phyloP scores from a whole-genome alignment of 148 eudicot species.

The Dysphania ambrosioides region DNA sequence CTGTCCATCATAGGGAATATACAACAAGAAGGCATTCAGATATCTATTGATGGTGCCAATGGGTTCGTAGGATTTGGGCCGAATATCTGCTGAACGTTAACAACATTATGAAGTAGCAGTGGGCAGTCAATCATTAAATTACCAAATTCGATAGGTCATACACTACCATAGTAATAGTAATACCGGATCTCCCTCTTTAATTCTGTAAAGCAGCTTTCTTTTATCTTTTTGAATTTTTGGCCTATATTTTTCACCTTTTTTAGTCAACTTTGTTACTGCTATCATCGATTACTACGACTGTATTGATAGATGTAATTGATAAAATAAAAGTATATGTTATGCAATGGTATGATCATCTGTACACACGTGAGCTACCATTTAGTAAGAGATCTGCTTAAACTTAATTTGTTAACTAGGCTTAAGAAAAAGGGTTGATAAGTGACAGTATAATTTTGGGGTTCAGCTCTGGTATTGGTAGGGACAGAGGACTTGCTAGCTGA shows the following conservation, averaged over 20 bases:
- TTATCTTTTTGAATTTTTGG: background rate
- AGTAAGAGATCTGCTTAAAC: background rate
- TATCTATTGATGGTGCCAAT: slow-evolving; percentile 71
- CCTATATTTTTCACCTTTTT: background rate
- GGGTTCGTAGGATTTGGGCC: slow-evolving; percentile 93
- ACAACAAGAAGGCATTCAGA: slow-evolving; percentile 94
- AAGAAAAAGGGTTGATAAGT: background rate
- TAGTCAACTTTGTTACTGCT: background rate
- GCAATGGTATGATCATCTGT: background rate
- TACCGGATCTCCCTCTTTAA: slow-evolving; percentile 5
- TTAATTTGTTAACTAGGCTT: background rate
- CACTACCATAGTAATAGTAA: background rate
- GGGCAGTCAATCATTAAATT: background rate
- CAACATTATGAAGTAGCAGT: background rate
- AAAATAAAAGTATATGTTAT: background rate
- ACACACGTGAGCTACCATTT: slow-evolving; percentile 10
- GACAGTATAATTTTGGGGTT: background rate
- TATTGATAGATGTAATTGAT: background rate
- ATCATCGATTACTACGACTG: background rate
- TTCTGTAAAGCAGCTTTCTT: slow-evolving; percentile 2
- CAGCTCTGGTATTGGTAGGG: background rate
- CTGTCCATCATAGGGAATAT: slow-evolving; percentile 82
- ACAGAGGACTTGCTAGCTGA: background rate
- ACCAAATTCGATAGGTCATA: background rate
- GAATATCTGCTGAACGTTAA: slow-evolving; percentile 48